Conservation (phyloP, 2,329 filamentous ascomycete species). For the Pseudogymnoascus sp. region DNA sequence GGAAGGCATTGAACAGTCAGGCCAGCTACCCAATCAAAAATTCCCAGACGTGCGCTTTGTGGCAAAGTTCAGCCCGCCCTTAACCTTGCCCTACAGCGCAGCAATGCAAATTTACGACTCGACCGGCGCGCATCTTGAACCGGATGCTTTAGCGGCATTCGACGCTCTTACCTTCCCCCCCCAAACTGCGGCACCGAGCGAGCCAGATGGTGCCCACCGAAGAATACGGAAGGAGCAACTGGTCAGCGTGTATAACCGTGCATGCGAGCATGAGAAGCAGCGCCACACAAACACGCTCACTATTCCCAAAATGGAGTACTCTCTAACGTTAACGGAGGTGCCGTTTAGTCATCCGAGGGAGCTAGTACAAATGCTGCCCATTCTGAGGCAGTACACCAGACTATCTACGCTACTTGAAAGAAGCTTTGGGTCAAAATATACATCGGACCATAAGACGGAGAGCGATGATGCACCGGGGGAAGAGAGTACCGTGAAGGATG, state of each 20-base stretch:
- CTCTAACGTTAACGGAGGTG: constrained; percentile 55
- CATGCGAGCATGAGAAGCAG: neutral
- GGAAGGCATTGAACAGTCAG: constrained; percentile 41
- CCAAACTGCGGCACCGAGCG: constrained; percentile 19
- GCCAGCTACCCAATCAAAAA: constrained; percentile 38
- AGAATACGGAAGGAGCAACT: neutral
- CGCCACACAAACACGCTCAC: constrained; percentile 51
- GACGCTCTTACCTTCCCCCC: constrained; percentile 44
- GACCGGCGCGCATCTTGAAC: constrained; percentile 50
- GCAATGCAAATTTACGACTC: constrained; percentile 54
- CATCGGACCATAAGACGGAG: neutral
- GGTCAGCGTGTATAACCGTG: neutral
- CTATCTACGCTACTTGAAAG: constrained; percentile 55
- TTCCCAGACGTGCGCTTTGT: constrained; percentile 67
- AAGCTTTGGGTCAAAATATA: constrained; percentile 39
- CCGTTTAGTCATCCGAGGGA: constrained; percentile 74
- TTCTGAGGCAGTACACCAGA: constrained; percentile 67
- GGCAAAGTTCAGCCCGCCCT: constrained; percentile 64
- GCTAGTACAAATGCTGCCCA: constrained; percentile 63
- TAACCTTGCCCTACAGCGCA: constrained; percentile 58
- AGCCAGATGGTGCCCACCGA: constrained; percentile 16
- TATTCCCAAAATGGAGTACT: constrained; percentile 66
- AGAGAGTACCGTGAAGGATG: constrained; percentile 20
- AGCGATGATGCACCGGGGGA: constrained; percentile 8
- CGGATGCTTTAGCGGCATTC: constrained; percentile 35